Evolutionary conservation across 1,284 basidiomycete genomes (phyloP), one percentile per base, ranked within the genome.

Genomic region (Singerocomus inundabilis): DNA sequence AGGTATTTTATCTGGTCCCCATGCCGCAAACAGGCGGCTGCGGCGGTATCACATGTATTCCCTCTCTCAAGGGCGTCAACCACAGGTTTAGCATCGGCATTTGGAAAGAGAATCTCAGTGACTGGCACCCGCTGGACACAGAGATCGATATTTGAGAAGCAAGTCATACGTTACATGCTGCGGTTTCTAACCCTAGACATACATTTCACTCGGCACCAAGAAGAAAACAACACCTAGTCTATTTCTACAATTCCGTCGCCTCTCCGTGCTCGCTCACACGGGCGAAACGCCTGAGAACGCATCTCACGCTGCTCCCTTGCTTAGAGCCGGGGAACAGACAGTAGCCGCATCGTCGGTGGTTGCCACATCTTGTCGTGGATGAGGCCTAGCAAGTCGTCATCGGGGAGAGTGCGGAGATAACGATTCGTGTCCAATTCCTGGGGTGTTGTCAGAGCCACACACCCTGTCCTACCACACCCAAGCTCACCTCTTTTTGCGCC

Each of bases 21-120:
- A 88, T 87, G 86, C 60, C 76, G 29, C 67, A 76, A 51, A 88
- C 85, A 0, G 91, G 91, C 32, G 91, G 89, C 1, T 90, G 88
- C 54, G 87, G 88, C 13, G 78, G 88, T 16, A 57, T 72, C 21
- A 72, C 79, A 13, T 91, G 89, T 57, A 71, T 94, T 1, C 88
- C 91, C 25, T 77, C 77, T 13, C 74, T 93, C 54, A 80, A 84
- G 44, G 88, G 86, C 3, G 81, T 94, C 39, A 95, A 95, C 61
- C 92, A 95, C 67, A 77, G 89, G 30, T 93, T 86, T 56, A 74
- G 74, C n/a, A 84, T 92, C 35, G 79, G 70, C 45, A 66, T 70
- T 39, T 91, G 87, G 85, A 77, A 73, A 43, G 49, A 35, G 9
- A 40, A 51, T n/a, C 25, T 5, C 1, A n/a, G 7, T 2, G 52